Conservation (phyloP, 202 grass and related monocot species). For the Bolboschoenoplectus hybrid region DNA sequence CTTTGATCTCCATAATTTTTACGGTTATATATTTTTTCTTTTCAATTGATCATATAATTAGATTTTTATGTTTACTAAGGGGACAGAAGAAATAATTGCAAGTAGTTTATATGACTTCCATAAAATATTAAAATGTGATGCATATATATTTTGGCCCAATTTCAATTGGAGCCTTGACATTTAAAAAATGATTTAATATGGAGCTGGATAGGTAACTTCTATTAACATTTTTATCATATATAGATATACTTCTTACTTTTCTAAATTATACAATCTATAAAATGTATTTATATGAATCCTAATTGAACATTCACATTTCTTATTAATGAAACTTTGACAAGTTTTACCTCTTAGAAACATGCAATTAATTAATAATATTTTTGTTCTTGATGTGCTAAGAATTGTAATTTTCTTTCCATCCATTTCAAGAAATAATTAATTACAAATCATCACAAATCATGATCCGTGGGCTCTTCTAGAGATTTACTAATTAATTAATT, state of each 20-base stretch:
- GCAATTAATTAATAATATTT: not conserved
- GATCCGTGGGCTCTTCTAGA: not conserved
- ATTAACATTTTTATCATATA: not conserved
- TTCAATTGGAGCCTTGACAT: not conserved
- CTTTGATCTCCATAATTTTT: not conserved
- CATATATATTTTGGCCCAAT: not conserved
- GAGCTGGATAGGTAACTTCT: not conserved
- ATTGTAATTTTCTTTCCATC: not conserved
- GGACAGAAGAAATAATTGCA: not conserved
- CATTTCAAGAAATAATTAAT: not conserved
- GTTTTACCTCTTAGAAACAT: not conserved
- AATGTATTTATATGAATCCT: not conserved
- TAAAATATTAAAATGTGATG: not conserved
- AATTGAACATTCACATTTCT: not conserved
- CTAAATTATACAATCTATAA: too few species aligned
- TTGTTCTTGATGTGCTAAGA: not conserved
- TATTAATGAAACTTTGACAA: not conserved
- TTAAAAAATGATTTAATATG: not conserved
- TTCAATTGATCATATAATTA: not conserved
- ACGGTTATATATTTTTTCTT: not conserved
- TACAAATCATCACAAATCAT: not conserved
- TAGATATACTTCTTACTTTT: too few species aligned
- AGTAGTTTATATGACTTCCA: not conserved
- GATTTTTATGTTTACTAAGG: not conserved
- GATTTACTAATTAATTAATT: constrained; percentile 15